Percentiles rank a stretch among this genome's conserved stretches.
These are phyloP conservation scores for Leonotis leonurus DNA, from an alignment of 257 asterid genomes.

Conservation along the genomic window DNA sequence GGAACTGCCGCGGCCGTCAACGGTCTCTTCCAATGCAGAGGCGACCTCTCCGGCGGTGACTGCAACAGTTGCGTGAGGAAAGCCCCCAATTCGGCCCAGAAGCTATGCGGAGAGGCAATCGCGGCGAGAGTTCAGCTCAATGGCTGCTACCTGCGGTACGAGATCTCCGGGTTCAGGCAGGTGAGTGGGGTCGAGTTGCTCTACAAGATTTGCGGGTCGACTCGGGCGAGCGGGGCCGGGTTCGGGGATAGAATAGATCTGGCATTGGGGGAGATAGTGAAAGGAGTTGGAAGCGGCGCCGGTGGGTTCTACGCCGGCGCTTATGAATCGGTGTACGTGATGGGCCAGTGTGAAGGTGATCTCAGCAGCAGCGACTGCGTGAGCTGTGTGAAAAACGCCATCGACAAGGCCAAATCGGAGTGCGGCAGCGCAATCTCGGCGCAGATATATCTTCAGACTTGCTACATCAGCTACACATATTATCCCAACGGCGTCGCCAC, in stretches of 20 bases:
- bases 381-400: conserved; percentile 68
- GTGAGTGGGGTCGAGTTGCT: conserved; percentile 52
- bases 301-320: conserved; percentile 64
- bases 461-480: conserved; percentile 70
- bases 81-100: conserved; percentile 31
- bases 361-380: conserved; percentile 59
- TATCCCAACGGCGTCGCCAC: conserved; percentile 76
- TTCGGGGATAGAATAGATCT: conserved; percentile 51
- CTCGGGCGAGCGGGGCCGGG: conserved; percentile 62
- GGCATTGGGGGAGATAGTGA: conserved; percentile 60
- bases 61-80: conserved; percentile 49
- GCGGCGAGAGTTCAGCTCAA: conserved; percentile 69
- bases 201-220: conserved; percentile 65
- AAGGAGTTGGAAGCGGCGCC: conserved; percentile 47
- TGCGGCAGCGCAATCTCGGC: conserved; percentile 65
- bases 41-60: conserved; percentile 53
- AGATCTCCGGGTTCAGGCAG: conserved; percentile 48
- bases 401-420: conserved; percentile 41
- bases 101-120: conserved; percentile 50
- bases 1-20: conserved; percentile 35
- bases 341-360: conserved; percentile 97
- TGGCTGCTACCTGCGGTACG: conserved; percentile 78
- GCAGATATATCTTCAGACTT: conserved; percentile 64
- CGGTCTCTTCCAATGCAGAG: conserved; percentile 83
- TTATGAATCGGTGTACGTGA: conserved; percentile 53